A percentile compares a stretch with the other conserved stretches of the same genome.
Conservation (phyloP, 106 monocot genomes). For the Cymbidium sinense region DNA sequence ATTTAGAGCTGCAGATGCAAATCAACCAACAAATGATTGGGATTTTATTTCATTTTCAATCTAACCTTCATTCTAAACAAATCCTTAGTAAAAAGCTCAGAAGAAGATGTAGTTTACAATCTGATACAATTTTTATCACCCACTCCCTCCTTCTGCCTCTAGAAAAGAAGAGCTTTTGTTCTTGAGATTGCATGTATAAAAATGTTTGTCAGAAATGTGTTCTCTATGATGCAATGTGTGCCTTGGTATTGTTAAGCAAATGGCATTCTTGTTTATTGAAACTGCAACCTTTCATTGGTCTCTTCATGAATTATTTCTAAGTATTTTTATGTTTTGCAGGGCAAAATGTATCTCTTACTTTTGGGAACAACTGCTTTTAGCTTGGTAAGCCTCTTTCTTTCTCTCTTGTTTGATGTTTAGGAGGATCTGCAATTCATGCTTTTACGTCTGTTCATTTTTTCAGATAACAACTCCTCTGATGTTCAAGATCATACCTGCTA, state of each 20-base stretch:
- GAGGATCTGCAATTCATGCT: background rate
- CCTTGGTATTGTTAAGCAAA: background rate
- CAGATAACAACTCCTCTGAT: conserved; percentile 75
- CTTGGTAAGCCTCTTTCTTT: conserved; percentile 47
- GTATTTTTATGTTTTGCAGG: conserved; percentile 32
- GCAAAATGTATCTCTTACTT: conserved; percentile 90
- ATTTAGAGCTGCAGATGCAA: background rate
- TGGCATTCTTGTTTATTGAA: background rate
- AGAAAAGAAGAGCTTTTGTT: background rate
- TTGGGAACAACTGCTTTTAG: conserved; percentile 96
- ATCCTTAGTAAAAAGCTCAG: background rate
- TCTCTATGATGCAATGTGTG: background rate
- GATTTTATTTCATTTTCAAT: background rate
- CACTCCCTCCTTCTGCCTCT: background rate
- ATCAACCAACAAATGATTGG: background rate
- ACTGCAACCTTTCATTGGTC: background rate
- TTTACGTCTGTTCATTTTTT: conserved; percentile 6
- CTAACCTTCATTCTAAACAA: background rate
- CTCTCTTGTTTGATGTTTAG: background rate
- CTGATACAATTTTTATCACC: background rate
- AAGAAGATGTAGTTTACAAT: background rate
- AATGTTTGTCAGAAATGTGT: background rate
- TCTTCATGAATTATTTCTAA: background rate
- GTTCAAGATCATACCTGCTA: conserved; percentile 57
- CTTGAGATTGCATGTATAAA: background rate